Evolutionary conservation across 2,329 filamentous ascomycete species (phyloP), one percentile per base, ranked within the genome.

Genomic region (Ceratocystis variospora): DNA sequence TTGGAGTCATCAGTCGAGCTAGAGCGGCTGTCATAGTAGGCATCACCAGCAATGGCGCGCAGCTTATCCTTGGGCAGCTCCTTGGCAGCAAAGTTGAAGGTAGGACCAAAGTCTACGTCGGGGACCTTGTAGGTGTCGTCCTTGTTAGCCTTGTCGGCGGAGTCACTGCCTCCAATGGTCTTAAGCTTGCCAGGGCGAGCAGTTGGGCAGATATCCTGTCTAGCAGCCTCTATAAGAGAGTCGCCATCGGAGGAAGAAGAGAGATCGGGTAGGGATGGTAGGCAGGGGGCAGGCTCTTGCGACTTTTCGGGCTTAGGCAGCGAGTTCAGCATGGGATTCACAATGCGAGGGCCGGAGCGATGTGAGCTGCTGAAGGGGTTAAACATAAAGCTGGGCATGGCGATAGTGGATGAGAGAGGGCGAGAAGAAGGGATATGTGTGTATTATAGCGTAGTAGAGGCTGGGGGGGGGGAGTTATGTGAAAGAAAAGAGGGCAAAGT

Each of bases 21-120:
- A 17, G 53, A 62, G 19, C 63, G 41, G 61, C 31, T 48, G 28
- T 25, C 53, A 28, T 67, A 59, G 15, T 57, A 44, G 25, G 61
- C 45, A 17, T 59, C 53, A 46, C 63, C 53, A 5, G 41, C 55
- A 25, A 67, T 63, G n/a, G 62, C 66, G 22, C 63, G 55, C n/a
- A 65, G 45, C 57, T 67, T 67, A 15, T 65, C 63, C 63, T 57
- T 44, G 48, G 67, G 67, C 3, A 67, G 55, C 37, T 69, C 65
- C 44, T 65, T 62, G 37, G 73, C 76, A 67, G 62, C 66, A 65
- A 90, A 87, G 68, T 88, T 87, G 71, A 89, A 77, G 0, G 92
- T 96, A 5, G 87, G 90, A 0, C 93, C 93, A 75, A 96, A 96
- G 74, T 96, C 87, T 69, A 96, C 83, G 3, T 81, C 77, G 0